Evolutionary conservation across 2,329 filamentous ascomycete genomes (phyloP).

Genomic region (Colletotrichum eremochloae): DNA sequence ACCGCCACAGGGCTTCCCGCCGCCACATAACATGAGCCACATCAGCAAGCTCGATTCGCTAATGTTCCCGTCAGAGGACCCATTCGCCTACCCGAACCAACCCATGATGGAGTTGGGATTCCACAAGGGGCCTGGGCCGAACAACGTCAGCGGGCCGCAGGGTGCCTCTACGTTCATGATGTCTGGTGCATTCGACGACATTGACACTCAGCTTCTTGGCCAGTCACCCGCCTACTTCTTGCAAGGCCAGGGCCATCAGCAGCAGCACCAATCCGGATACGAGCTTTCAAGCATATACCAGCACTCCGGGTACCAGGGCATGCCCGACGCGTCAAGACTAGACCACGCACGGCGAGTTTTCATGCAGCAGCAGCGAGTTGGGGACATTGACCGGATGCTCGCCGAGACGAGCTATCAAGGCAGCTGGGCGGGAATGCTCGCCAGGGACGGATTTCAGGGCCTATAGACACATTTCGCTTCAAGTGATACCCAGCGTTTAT

Average conservation of each 20-base stretch:
- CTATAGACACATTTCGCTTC: conserved; percentile 40
- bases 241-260: conserved; percentile 57
- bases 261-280: conserved; percentile 43
- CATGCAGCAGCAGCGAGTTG: conserved; percentile 40
- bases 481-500: conserved; percentile 42
- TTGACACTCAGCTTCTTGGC: conserved; percentile 80
- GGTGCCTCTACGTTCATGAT: conserved; percentile 63
- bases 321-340: conserved; percentile 39
- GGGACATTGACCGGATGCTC: conserved; percentile 42
- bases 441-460: conserved; percentile 41
- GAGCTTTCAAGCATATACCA: conserved; percentile 42
- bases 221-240: conserved; percentile 80
- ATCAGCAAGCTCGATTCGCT: conserved; percentile 80
- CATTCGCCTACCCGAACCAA: conserved; percentile 84
- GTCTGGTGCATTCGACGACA: conserved; percentile 69
- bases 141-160: conserved; percentile 52
- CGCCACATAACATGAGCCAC: conserved; percentile 55
- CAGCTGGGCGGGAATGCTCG: conserved; percentile 43
- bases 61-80: conserved; percentile 85
- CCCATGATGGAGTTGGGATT: conserved; percentile 73
- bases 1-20: conserved; percentile 45
- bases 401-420: conserved; percentile 42
- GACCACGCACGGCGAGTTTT: conserved; percentile 41
- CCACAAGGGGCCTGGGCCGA: conserved; percentile 51
- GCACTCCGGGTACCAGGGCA: conserved; percentile 38